These are phyloP conservation scores for Aspergillus taichungensis DNA, from an alignment of 495 filamentous ascomycete species.

Conservation along the genomic window DNA sequence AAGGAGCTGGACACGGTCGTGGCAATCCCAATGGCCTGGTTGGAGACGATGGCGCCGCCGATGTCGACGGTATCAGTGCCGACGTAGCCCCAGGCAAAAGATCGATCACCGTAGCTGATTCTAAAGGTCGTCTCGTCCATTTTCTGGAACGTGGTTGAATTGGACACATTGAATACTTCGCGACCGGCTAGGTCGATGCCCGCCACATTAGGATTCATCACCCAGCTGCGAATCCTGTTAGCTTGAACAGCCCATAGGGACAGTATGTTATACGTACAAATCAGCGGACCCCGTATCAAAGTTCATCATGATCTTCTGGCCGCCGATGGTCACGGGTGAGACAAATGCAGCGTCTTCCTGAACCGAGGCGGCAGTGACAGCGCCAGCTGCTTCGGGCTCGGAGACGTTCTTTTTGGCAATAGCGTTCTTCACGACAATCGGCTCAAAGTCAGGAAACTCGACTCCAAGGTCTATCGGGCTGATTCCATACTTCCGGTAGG, in stretches of 20 bases:
- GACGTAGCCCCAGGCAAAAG: constrained; percentile 55
- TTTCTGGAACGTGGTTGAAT: constrained; percentile 46
- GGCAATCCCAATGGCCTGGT: constrained; percentile 66
- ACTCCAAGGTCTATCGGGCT: constrained; percentile 15
- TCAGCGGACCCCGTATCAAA: constrained; percentile 83
- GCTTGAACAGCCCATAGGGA: neutral
- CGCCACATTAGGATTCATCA: constrained; percentile 60
- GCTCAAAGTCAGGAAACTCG: constrained; percentile 30
- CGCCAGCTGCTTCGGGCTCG: constrained; percentile 36
- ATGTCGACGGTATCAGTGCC: constrained; percentile 67
- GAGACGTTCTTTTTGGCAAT: constrained; percentile 11
- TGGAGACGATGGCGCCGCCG: constrained; percentile 57
- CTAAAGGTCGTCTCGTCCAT: constrained; percentile 46
- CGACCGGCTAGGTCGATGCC: constrained; percentile 38
- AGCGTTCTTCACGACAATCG: constrained; percentile 16
- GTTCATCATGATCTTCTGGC: constrained; percentile 63
- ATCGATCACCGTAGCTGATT: constrained; percentile 69
- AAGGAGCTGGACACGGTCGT: constrained; percentile 55
- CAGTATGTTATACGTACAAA: constrained; percentile 46
- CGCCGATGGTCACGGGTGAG: constrained; percentile 61
- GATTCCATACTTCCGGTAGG: constrained; percentile 57
- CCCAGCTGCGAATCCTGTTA: constrained; percentile 45
- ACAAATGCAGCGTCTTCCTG: constrained; percentile 60
- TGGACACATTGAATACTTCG: constrained; percentile 50
- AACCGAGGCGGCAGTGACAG: constrained; percentile 53